Percentiles rank a stretch among this genome's conserved stretches.
These are phyloP conservation scores for Iberis pinnata DNA, from an alignment of 345 rosid genomes.

Conservation along the genomic window DNA sequence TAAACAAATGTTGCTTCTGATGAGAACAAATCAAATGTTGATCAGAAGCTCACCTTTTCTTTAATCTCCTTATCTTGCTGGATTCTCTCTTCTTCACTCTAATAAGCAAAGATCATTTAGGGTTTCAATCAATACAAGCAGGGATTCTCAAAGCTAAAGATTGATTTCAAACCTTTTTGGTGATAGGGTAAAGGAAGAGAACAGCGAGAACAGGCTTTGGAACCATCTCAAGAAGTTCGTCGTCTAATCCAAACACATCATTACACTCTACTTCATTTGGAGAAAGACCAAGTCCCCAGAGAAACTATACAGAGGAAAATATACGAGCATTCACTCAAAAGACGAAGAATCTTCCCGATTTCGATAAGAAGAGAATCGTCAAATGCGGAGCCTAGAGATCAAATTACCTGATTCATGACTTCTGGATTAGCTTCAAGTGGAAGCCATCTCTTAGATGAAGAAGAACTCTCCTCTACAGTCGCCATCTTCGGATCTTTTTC, in stretches of 20 bases:
- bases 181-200: conserved; percentile 77
- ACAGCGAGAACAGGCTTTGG: conserved; percentile 92
- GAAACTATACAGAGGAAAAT: conserved; percentile 74
- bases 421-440: conserved; percentile 98
- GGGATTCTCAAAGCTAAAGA: neutral
- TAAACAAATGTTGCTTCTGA: neutral
- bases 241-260: conserved; percentile 90
- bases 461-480: conserved; percentile 41
- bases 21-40: too few species aligned
- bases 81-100: conserved; percentile 79
- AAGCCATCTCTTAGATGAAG: conserved; percentile 83
- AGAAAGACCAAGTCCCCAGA: conserved; percentile 76
- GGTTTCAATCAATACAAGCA: conserved; percentile 5
- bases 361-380: too few species aligned
- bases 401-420: conserved; percentile 86
- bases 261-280: conserved; percentile 62
- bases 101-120: neutral
- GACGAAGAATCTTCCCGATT: too few species aligned
- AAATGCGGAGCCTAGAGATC: too few species aligned
- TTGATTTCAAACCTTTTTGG: conserved; percentile 49
- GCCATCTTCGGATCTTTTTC: conserved; percentile 43
- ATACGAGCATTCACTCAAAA: too few species aligned
- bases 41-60: conserved; percentile 38
- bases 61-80: conserved; percentile 54
- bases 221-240: conserved; percentile 77